phyloP scores from a whole-genome alignment of 805 yeast genomes.

The Zygoascus biomembranicola region DNA sequence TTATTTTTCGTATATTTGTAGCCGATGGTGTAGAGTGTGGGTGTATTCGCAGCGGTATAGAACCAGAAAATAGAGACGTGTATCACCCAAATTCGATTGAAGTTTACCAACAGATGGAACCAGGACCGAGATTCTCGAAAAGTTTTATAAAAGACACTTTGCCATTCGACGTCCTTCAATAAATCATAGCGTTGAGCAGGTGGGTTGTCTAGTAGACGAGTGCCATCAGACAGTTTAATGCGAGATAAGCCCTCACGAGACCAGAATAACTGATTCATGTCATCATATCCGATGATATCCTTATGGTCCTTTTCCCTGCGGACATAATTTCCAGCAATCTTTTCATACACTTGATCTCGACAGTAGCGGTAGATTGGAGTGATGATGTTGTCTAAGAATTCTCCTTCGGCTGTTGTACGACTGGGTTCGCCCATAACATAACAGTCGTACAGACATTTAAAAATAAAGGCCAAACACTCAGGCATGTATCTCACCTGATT shows the following conservation, averaged over 20 bases:
- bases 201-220: slow-evolving; percentile 44
- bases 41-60: slow-evolving; percentile 76
- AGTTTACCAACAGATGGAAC: slow-evolving; percentile 91
- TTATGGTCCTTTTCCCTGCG: slow-evolving; percentile 57
- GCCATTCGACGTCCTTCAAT: slow-evolving; percentile 57
- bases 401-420: slow-evolving; percentile 17
- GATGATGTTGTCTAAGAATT: slow-evolving; percentile 53
- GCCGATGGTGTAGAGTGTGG: slow-evolving; percentile 73
- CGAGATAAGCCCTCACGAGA: slow-evolving; percentile 58
- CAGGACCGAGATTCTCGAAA: slow-evolving; percentile 89
- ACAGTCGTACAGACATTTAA: slow-evolving; percentile 69
- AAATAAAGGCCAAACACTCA: slow-evolving; percentile 77
- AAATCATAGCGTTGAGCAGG: slow-evolving; percentile 47
- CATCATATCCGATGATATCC: slow-evolving; percentile 76
- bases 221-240: slow-evolving; percentile 39
- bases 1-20: slow-evolving; percentile 50
- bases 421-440: slow-evolving; percentile 31
- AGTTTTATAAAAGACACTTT: slow-evolving; percentile 61
- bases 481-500: slow-evolving; percentile 83
- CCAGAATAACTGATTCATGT: slow-evolving; percentile 85
- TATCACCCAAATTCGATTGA: slow-evolving; percentile 96
- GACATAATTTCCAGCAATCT: slow-evolving; percentile 36
- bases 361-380: slow-evolving; percentile 66
- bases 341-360: slow-evolving; percentile 44
- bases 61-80: slow-evolving; percentile 90